phyloP scores from a whole-genome alignment of 148 eudicot genomes.

The Rhododendron molle region DNA sequence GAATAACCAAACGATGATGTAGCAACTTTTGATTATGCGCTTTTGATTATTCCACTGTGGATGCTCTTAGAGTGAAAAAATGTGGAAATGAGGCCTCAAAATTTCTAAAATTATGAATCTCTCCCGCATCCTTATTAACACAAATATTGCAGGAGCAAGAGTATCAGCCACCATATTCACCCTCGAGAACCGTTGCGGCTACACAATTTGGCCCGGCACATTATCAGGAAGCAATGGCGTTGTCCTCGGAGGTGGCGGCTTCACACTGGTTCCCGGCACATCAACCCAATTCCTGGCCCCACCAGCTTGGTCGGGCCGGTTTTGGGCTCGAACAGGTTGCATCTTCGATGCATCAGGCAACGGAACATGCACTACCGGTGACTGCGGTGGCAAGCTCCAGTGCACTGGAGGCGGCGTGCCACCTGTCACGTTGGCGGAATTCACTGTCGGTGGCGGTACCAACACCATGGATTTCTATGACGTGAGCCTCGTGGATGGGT shows the following conservation, averaged over 20 bases:
- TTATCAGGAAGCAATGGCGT: conserved; percentile 46
- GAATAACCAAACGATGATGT: too few species aligned
- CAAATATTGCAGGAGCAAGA: conserved; percentile 6
- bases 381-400: too few species aligned
- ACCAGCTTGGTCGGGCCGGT: conserved; percentile 80
- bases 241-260: conserved; percentile 46
- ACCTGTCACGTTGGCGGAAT: conserved; percentile 61
- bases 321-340: conserved; percentile 92
- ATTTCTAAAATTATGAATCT: too few species aligned
- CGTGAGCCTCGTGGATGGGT: conserved; percentile 83
- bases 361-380: too few species aligned
- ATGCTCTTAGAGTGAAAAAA: too few species aligned
- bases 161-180: conserved; percentile 33
- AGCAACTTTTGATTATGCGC: too few species aligned
- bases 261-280: conserved; percentile 43
- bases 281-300: conserved; percentile 44
- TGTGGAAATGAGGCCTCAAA: too few species aligned
- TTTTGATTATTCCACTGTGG: too few species aligned
- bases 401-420: too few species aligned
- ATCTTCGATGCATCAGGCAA: conserved; percentile 30
- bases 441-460: conserved; percentile 44
- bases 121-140: too few species aligned
- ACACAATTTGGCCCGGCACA: conserved; percentile 58
- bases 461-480: conserved; percentile 62
- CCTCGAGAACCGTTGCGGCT: too few species aligned